A percentile compares a stretch with the other conserved stretches of the same genome.
Conservation (phyloP, 208 protist genomes). For the Blechomonas ayalai region DNA sequence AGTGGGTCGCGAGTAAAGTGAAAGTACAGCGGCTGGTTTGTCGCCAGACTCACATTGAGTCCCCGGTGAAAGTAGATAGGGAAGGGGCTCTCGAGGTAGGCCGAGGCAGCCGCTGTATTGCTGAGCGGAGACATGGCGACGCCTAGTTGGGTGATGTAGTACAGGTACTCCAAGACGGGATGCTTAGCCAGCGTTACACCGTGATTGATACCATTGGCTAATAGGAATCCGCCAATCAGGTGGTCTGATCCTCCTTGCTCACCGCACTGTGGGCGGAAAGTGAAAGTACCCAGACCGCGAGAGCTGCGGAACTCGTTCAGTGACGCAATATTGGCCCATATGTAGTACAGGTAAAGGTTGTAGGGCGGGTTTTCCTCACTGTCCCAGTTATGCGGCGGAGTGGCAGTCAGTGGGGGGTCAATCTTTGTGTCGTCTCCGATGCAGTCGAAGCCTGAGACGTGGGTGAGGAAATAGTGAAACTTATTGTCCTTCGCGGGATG, state of each 20-base stretch:
- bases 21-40: conserved; percentile 96
- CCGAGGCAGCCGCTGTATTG: conserved; percentile 96
- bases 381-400: conserved; percentile 90
- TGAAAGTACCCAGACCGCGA: conserved; percentile 76
- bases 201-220: conserved; percentile 95
- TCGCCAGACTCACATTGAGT: conserved; percentile 96
- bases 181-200: conserved; percentile 93
- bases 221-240: conserved; percentile 91
- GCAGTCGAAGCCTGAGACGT: conserved; percentile 96
- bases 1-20: conserved; percentile 95
- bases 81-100: conserved; percentile 95
- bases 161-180: conserved; percentile 97
- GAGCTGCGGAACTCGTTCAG: conserved; percentile 94
- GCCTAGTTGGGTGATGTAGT: conserved; percentile 96
- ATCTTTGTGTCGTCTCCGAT: conserved; percentile 93
- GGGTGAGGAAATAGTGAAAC: conserved; percentile 94
- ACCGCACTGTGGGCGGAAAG: conserved; percentile 96
- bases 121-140: conserved; percentile 97
- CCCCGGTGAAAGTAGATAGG: conserved; percentile 93
- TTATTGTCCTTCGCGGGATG: conserved; percentile 93
- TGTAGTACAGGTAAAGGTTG: conserved; percentile 97
- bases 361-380: conserved; percentile 96
- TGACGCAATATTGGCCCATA: conserved; percentile 96
- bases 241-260: conserved; percentile 91
- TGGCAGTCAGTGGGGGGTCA: conserved; percentile 74